Evolutionary conservation across 495 filamentous ascomycete species (phyloP), one percentile per base, ranked within the genome.

Genomic region (Podospora tetraspora): DNA sequence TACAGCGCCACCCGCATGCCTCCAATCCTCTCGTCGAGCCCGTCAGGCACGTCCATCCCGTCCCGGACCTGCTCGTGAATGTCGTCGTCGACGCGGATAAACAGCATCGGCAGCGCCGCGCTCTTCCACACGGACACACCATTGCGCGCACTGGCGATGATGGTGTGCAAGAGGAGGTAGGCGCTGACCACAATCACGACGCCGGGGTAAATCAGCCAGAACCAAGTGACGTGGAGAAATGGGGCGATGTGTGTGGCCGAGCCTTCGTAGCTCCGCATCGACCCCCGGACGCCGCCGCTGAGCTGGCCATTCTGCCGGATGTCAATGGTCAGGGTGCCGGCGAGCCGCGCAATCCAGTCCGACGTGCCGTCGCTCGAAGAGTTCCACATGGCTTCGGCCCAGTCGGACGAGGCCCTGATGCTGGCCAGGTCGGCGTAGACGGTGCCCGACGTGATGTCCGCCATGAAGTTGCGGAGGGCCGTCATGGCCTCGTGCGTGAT

Each of bases 181-280:
- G 79, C 72, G 29, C 75, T 75, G 10, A 78, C 22, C 16, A 77
- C 27, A 66, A 79, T 76, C 23, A 81, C 71, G 12, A 71, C 67
- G 25, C 75, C 69, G n/a, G 79, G 79, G 59, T 80, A 80, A 10
- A 77, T 63, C 57, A 78, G 65, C 79, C 79, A 80, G 52, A 62
- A 70, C 79, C 75, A 80, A 63, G 74, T 72, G n/a, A 80, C 78
- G 23, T 64, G 66, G 23, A 79, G 71, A 59, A 75, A 75, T 7
- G 76, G 73, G 22, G 71, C 72, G 59, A 77, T 67, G 37, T 74
- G 70, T 24, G 71, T 71, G 6, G 79, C 76, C 5, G 62, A 70
- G 3, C 76, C 79, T 29, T 67, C 63, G 60, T 80, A 80, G 19
- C 64, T 67, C 23, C 27, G 57, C 3, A 19, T 7, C 1, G 25